Evolutionary conservation across 2,329 filamentous ascomycete genomes (phyloP).

Genomic region (Penicillium vulpinum): DNA sequence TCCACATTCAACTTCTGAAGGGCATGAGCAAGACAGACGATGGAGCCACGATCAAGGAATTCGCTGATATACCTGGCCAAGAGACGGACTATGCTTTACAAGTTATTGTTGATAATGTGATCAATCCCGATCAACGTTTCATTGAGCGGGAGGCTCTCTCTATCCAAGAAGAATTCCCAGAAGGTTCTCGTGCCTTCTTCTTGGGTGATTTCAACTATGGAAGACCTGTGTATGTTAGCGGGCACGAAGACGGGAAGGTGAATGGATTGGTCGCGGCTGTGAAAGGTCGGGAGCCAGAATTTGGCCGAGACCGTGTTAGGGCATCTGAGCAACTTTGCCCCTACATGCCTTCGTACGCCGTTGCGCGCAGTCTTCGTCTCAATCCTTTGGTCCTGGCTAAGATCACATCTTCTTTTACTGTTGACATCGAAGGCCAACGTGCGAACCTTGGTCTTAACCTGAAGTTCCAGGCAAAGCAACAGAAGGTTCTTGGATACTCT

Average conservation of each 20-base stretch:
- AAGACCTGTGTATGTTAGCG: conserved; percentile 77
- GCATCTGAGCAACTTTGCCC: conserved; percentile 68
- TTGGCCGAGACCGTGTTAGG: conserved; percentile 71
- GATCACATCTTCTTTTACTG: conserved; percentile 90
- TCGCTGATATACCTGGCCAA: conserved; percentile 78
- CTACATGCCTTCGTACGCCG: conserved; percentile 85
- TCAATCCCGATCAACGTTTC: conserved; percentile 90
- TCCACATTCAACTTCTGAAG: conserved; percentile 91
- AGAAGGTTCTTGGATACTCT: conserved; percentile 94
- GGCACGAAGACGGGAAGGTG: conserved; percentile 72
- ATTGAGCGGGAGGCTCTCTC: conserved; percentile 84
- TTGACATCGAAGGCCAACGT: conserved; percentile 76
- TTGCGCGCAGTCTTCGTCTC: conserved; percentile 76
- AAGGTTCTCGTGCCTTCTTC: conserved; percentile 83
- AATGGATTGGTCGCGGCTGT: conserved; percentile 75
- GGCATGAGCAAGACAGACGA: conserved; percentile 87
- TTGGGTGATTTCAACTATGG: conserved; percentile 92
- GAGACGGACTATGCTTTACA: conserved; percentile 92
- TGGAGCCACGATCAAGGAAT: conserved; percentile 89
- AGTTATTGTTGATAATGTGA: conserved; percentile 82
- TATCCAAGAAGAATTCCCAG: conserved; percentile 87
- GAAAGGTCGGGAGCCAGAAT: conserved; percentile 74
- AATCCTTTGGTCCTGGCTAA: conserved; percentile 90
- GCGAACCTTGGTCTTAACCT: conserved; percentile 92
- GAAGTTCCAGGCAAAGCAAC: conserved; percentile 93